These are phyloP conservation scores for Leishmania mexicana DNA, from an alignment of 208 protist species.

Conservation along the genomic window DNA sequence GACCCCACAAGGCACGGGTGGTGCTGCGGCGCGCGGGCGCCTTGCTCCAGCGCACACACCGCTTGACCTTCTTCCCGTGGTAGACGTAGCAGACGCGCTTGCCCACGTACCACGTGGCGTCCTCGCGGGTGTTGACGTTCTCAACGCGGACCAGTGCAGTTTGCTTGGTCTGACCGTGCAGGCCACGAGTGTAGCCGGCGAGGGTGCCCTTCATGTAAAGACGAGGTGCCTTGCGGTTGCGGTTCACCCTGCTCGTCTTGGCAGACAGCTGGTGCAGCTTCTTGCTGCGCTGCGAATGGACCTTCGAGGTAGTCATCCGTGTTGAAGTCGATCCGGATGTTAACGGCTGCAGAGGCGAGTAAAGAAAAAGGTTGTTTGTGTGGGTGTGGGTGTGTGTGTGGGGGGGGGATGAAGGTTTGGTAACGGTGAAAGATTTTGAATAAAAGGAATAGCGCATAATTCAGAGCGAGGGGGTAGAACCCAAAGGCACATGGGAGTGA, in stretches of 20 bases:
- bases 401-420: neutral
- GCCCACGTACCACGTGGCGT: slow-evolving; percentile 98
- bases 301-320: slow-evolving; percentile 61
- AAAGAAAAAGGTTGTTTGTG: neutral
- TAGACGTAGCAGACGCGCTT: slow-evolving; percentile 99
- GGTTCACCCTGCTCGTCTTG: slow-evolving; percentile 86
- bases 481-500: neutral
- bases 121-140: slow-evolving; percentile 96
- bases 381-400: neutral
- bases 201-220: slow-evolving; percentile 94
- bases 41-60: slow-evolving; percentile 91
- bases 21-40: slow-evolving; percentile 89
- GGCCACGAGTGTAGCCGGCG: slow-evolving; percentile 88
- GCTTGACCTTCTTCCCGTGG: slow-evolving; percentile 95
- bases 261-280: slow-evolving; percentile 89
- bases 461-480: neutral
- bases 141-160: slow-evolving; percentile 96
- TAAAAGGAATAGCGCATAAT: neutral
- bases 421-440: neutral
- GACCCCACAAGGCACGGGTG: slow-evolving; percentile 98
- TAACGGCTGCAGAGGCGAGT: neutral
- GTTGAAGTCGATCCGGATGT: neutral
- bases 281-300: slow-evolving; percentile 89
- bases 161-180: slow-evolving; percentile 95
- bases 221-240: slow-evolving; percentile 84